These are phyloP conservation scores for Lodderomyces elongisporus DNA, from an alignment of 1,139 yeast genomes.

Conservation along the genomic window DNA sequence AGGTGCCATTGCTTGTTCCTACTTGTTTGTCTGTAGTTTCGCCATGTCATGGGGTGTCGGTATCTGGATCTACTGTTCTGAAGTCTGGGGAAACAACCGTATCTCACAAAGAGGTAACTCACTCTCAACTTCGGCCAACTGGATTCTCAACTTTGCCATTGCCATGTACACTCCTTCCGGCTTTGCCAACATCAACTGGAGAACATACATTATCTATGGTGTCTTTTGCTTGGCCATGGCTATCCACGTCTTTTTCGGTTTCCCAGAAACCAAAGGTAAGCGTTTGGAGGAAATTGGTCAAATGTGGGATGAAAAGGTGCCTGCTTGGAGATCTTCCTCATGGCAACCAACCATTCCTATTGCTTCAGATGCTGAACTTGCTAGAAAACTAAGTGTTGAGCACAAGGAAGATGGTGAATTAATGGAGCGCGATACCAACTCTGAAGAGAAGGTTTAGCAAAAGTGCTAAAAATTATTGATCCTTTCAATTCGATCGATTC, in stretches of 20 bases:
- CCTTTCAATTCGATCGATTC: too few species aligned
- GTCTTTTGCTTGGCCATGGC: slow-evolving; percentile 49
- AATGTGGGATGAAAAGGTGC: slow-evolving; percentile 52
- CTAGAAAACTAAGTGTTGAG: slow-evolving; percentile 29
- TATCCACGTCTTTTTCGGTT: slow-evolving; percentile 61
- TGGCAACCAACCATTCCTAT: slow-evolving; percentile 40
- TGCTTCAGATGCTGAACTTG: slow-evolving; percentile 38
- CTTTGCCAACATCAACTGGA: slow-evolving; percentile 43
- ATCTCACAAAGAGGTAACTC: slow-evolving; percentile 56
- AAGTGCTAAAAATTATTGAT: too few species aligned
- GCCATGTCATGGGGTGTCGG: slow-evolving; percentile 58
- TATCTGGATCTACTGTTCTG: slow-evolving; percentile 54
- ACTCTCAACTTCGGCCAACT: slow-evolving; percentile 45
- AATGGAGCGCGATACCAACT: slow-evolving; percentile 16
- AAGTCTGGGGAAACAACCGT: slow-evolving; percentile 51
- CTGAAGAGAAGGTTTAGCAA: slow-evolving; percentile 11
- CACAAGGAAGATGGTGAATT: slow-evolving; percentile 25
- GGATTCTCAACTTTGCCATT: slow-evolving; percentile 50
- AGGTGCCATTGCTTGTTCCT: slow-evolving; percentile 56
- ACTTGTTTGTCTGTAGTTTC: slow-evolving; percentile 49
- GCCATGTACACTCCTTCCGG: slow-evolving; percentile 49
- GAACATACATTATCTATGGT: slow-evolving; percentile 42
- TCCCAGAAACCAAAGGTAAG: slow-evolving; percentile 59
- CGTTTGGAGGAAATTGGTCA: slow-evolving; percentile 60
- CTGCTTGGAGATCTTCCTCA: slow-evolving; percentile 52